A percentile compares a stretch with the other conserved stretches of the same genome.
Evolutionary conservation across 345 rosid genomes (phyloP).

Genomic region (Linum lewisii): DNA sequence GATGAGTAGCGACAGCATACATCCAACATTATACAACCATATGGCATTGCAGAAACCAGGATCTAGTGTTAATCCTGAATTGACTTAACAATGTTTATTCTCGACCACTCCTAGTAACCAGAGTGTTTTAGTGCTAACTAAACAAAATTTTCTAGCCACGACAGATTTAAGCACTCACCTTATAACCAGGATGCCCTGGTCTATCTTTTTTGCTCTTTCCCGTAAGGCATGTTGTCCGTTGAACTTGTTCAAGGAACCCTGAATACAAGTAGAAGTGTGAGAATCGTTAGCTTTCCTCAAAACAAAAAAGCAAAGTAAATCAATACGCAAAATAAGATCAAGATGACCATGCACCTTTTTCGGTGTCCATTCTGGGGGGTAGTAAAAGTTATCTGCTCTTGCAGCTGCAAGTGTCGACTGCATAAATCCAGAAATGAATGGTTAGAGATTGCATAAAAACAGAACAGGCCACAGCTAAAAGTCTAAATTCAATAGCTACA

Average conservation of each 20-base stretch:
- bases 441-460: not conserved
- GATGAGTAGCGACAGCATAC: not conserved
- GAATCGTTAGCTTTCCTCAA: conserved; percentile 2
- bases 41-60: not conserved
- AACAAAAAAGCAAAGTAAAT: conserved; percentile 7
- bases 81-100: not conserved
- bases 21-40: not conserved
- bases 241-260: conserved; percentile 92
- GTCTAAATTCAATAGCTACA: not conserved
- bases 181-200: conserved; percentile 86
- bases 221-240: conserved; percentile 93
- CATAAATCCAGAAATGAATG: conserved; percentile 12
- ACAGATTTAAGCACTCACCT: conserved; percentile 31
- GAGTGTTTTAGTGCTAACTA: not conserved
- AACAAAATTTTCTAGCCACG: not conserved
- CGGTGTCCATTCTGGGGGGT: conserved; percentile 95
- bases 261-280: conserved; percentile 9
- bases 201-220: conserved; percentile 87
- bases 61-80: not conserved
- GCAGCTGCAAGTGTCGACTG: conserved; percentile 97
- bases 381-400: conserved; percentile 93
- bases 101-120: not conserved
- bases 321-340: not conserved
- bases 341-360: conserved; percentile 34
- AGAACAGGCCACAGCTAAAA: not conserved